Percentiles rank a stretch among this genome's conserved stretches.
Conservation (phyloP, 441 rosid species). For the Croton setiger region DNA sequence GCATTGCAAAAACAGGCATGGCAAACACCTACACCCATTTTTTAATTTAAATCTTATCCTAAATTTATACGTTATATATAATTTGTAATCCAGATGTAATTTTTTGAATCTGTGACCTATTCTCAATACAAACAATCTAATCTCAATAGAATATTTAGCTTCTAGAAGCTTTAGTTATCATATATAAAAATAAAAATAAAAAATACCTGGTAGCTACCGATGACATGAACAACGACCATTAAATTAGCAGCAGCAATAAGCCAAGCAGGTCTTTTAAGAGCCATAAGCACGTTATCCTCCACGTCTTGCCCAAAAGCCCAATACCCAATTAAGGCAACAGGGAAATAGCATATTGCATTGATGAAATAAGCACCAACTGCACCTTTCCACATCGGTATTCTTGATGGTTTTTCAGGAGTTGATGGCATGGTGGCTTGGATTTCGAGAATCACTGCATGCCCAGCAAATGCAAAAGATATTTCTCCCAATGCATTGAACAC, state of each 20-base stretch:
- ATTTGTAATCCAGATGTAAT: too few relatives aligned
- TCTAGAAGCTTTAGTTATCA: too few relatives aligned
- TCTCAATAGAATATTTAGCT: too few relatives aligned
- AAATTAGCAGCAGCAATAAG: constrained; percentile 88
- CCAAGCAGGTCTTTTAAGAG: constrained; percentile 69
- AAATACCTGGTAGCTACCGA: constrained; percentile 82
- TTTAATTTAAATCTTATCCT: too few relatives aligned
- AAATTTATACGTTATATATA: too few relatives aligned
- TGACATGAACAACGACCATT: constrained; percentile 92
- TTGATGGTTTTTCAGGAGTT: constrained; percentile 76
- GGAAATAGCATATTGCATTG: constrained; percentile 89
- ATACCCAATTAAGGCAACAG: constrained; percentile 80
- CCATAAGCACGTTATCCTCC: constrained; percentile 65
- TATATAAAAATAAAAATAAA: too few relatives aligned
- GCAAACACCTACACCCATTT: constrained; percentile 56
- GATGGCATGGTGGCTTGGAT: constrained; percentile 97
- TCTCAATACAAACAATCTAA: too few relatives aligned
- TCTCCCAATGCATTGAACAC: constrained; percentile 82
- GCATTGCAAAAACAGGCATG: constrained; percentile 80
- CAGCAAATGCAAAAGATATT: constrained; percentile 87
- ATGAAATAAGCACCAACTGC: constrained; percentile 73
- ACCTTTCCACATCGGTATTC: constrained; percentile 88
- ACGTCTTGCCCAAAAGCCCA: constrained; percentile 94
- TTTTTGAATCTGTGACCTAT: too few relatives aligned
- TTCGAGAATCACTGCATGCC: constrained; percentile 89